Base-by-base conservation (phyloP, 306 rosid genomes). In the Biancaea sappan region DNA sequence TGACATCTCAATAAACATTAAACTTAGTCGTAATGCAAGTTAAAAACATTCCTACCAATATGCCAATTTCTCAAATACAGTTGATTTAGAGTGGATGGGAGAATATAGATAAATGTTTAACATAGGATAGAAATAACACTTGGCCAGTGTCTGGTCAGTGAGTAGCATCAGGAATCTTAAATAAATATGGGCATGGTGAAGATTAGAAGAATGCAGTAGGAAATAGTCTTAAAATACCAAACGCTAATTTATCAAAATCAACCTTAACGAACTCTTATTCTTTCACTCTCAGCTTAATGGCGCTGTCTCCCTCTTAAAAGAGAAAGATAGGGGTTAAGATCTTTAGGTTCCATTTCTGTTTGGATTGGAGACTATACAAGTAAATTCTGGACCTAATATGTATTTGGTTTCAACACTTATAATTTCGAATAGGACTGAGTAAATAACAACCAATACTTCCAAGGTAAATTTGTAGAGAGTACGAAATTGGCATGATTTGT, bases 61-160 rank as follows among this genome's bases (percentile, higher is more conserved):
- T 75, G 24, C n/a, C 24, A 79, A 52, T 26, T 47, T 73, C 38
- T 41, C 47, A 57, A 11, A 44, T 24, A 29, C 1, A 26, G 59
- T 8, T 29, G 53, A 66, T 38, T 12, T 18, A 10, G 29, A 61
- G 38, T 24, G 61, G 12, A 18, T 13, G 28, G 40, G 35, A 15
- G 28, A 34, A 34, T 35, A n/a, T 34, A 5, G 18, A 11, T 35
- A 21, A 16, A 37, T 62, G 28, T 21, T 37, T 21, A 35, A 21
- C 18, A 62, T 4, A 1, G n/a, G 69, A n/a, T 35, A 18, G 8
- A 2, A 13, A 38, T 21, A 63, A 62, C 7, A 25, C 25, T 32
- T 35, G 29, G 40, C 8, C 47, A 19, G 16, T 19, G 48, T 62
- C 12, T 38, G 13, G 32, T 14, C 28, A 12, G 18, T 28, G 7